These are phyloP conservation scores for Rhododendron kiyosumense DNA, from an alignment of 148 eudicot species.

Conservation along the genomic window DNA sequence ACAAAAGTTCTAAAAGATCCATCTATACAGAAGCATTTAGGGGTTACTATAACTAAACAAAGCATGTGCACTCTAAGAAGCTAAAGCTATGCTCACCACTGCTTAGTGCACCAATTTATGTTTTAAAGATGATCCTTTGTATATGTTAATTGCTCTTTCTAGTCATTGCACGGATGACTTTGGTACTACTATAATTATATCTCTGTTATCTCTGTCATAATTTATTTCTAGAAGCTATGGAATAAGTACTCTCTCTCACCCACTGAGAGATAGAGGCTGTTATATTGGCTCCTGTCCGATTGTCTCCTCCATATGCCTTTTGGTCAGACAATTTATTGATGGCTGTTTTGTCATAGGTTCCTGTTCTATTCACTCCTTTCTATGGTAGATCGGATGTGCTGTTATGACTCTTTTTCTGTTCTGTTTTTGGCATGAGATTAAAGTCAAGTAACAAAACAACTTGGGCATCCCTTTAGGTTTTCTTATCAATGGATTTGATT, in stretches of 20 bases:
- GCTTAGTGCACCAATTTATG: neutral
- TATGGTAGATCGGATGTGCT: too few relatives aligned
- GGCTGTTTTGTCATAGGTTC: neutral
- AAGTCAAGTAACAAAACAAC: too few relatives aligned
- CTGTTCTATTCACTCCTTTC: too few relatives aligned
- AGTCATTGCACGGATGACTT: neutral
- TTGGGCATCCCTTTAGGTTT: too few relatives aligned
- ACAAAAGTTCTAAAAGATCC: neutral
- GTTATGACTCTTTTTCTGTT: too few relatives aligned
- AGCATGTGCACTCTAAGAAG: neutral
- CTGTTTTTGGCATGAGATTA: too few relatives aligned
- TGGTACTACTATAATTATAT: neutral
- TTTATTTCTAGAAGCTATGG: neutral
- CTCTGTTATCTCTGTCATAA: neutral
- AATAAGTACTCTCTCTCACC: neutral
- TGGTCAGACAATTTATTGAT: neutral
- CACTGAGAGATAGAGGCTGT: too few relatives aligned
- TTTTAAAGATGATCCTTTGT: neutral
- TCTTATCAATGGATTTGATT: too few relatives aligned
- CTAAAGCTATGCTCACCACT: neutral
- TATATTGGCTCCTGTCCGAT: too few relatives aligned
- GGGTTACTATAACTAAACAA: neutral
- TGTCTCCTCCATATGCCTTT: neutral
- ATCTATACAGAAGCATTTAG: neutral
- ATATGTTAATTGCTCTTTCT: too few relatives aligned